Evolutionary conservation across 2,329 filamentous ascomycete genomes (phyloP), one percentile per base, ranked within the genome.

Genomic region (Fusarium gaditjirri): DNA sequence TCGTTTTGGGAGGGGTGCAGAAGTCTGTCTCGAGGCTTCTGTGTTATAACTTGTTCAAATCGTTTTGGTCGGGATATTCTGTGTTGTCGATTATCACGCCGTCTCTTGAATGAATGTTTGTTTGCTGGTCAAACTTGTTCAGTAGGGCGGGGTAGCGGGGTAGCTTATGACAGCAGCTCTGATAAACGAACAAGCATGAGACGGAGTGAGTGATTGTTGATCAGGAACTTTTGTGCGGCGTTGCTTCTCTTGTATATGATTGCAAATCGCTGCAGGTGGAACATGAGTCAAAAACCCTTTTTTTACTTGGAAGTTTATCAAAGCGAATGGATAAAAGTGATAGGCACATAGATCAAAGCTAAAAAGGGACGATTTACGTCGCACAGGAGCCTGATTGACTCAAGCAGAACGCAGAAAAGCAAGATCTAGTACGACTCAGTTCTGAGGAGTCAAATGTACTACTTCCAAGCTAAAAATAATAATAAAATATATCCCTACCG

Each of bases 71-170:
- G 52, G 29, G 36, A 38, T 41, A 36, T 59, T 47, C 50, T 64
- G 61, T 50, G n/a, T 25, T 47, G 38, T 53, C 57, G 49, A 64
- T 25, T 44, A 58, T 50, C 42, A 31, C 62, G 50, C 36, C 29
- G 52, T 62, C 52, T 39, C 49, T 54, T 61, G 38, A 27, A 25
- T 27, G 49, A 39, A 44, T 49, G 47, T 68, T 72, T 70, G 65
- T 63, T 75, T 65, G 73, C 61, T 71, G 66, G 54, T 74, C 70
- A 72, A 72, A 59, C 58, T 71, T 59, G 70, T 56, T 71, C 41
- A 43, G 44, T 33, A 50, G 52, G 79, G 80, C 79, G 80, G 80
- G 80, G 80, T 81, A 82, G 80, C 79, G 80, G 80, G 80, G 80
- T 81, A 79, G 72, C 65, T 77, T 71, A 73, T 73, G 71, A 73